Percentiles rank a stretch among this genome's conserved stretches.
phyloP scores from a whole-genome alignment of 108 stramenopile species.

The Mediolabrus comicus region DNA sequence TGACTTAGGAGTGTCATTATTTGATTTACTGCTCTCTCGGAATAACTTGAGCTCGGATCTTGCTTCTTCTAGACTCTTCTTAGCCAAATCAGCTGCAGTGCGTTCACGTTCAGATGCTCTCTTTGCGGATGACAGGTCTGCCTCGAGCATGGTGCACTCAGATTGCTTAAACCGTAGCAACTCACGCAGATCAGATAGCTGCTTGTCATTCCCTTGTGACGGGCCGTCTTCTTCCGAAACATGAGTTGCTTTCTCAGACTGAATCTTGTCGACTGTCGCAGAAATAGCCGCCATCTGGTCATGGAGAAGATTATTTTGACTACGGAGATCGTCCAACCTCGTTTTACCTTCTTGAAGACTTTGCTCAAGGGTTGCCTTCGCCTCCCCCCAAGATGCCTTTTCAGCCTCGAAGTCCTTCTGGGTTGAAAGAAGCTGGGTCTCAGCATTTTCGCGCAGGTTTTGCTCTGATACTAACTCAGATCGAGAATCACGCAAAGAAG shows the following conservation, averaged over 20 bases:
- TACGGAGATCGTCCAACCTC: conserved; percentile 56
- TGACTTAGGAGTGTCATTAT: conserved; percentile 12
- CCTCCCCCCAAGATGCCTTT: conserved; percentile 42
- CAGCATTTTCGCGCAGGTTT: conserved; percentile 49
- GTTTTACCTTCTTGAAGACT: conserved; percentile 52
- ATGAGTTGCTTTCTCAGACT: conserved; percentile 32
- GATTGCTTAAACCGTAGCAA: conserved; percentile 77
- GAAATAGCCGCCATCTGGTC: conserved; percentile 70
- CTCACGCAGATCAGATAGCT: conserved; percentile 73
- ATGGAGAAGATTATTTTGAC: conserved; percentile 77
- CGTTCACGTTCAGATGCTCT: conserved; percentile 77
- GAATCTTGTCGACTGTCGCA: conserved; percentile 61
- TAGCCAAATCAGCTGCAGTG: conserved; percentile 63
- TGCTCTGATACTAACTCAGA: conserved; percentile 58
- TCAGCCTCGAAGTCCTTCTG: conserved; percentile 56
- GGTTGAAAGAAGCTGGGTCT: conserved; percentile 43
- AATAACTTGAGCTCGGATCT: conserved; percentile 69
- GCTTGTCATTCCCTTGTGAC: conserved; percentile 36
- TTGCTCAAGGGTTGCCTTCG: conserved; percentile 55
- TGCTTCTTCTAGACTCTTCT: conserved; percentile 77
- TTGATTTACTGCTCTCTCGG: conserved; percentile 17
- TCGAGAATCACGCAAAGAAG: conserved; percentile 63
- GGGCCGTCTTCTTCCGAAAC: conserved; percentile 21
- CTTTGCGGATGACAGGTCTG: conserved; percentile 71
- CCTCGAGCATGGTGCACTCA: conserved; percentile 76